These are phyloP conservation scores for Persicaria maculosa DNA, from an alignment of 148 eudicot genomes.

Conservation along the genomic window DNA sequence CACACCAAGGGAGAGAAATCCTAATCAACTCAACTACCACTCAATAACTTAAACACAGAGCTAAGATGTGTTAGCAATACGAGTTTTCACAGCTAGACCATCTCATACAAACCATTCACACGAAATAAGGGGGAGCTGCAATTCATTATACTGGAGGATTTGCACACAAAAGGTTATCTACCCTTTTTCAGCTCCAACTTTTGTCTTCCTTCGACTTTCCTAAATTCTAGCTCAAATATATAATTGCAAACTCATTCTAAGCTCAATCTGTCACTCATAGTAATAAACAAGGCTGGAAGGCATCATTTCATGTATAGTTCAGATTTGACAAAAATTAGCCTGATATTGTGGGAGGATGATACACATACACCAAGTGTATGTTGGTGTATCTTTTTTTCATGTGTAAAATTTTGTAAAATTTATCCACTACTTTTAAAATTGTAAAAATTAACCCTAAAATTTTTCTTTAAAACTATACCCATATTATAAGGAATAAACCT, in stretches of 20 bases:
- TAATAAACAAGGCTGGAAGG: neutral
- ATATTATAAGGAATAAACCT: too few species aligned
- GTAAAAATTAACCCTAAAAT: too few species aligned
- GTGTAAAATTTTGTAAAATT: too few species aligned
- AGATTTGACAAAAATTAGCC: neutral
- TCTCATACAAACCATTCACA: too few species aligned
- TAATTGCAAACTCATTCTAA: neutral
- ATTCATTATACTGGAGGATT: neutral
- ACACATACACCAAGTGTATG: too few species aligned
- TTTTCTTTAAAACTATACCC: too few species aligned
- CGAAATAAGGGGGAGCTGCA: neutral
- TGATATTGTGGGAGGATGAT: too few species aligned
- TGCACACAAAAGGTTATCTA: neutral
- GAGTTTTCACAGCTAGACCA: too few species aligned
- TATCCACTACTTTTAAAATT: too few species aligned
- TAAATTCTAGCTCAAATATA: neutral
- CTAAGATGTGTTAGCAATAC: neutral
- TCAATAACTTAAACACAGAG: neutral
- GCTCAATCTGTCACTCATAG: neutral
- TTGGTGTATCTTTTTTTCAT: too few species aligned
- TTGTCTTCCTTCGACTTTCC: too few species aligned
- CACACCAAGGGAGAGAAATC: constrained; percentile 11
- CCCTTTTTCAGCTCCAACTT: neutral
- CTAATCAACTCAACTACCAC: neutral
- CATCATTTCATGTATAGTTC: neutral